These are phyloP conservation scores for Vitis vinifera DNA, from an alignment of 164 flowering plant genomes.

Conservation along the genomic window DNA sequence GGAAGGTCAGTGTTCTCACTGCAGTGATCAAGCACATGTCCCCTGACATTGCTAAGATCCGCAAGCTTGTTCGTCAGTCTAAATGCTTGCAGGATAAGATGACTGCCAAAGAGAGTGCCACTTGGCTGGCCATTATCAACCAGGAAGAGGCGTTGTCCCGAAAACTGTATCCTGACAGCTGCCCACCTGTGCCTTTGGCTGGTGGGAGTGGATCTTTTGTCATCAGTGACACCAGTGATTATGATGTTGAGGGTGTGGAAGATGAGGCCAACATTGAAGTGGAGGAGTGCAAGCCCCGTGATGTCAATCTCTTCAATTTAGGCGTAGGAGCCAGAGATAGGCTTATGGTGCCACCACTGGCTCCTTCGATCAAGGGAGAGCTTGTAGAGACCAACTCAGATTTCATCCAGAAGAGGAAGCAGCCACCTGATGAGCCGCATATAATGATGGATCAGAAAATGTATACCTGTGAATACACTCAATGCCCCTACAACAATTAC, in stretches of 20 bases:
- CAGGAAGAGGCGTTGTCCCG: slow-evolving; percentile 56
- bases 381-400: slow-evolving; percentile 15
- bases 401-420: slow-evolving; percentile 47
- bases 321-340: slow-evolving; percentile 20
- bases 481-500: slow-evolving; percentile 45
- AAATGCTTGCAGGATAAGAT: slow-evolving; percentile 75
- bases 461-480: slow-evolving; percentile 42
- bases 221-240: slow-evolving; percentile 29
- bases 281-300: slow-evolving; percentile 37
- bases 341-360: slow-evolving; percentile 9
- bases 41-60: slow-evolving; percentile 63
- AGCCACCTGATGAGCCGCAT: slow-evolving; percentile 24
- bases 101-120: slow-evolving; percentile 73
- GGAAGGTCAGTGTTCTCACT: slow-evolving; percentile 72
- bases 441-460: slow-evolving; percentile 36
- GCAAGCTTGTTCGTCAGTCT: slow-evolving; percentile 70
- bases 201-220: slow-evolving; percentile 30
- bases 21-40: slow-evolving; percentile 78
- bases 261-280: slow-evolving; percentile 27
- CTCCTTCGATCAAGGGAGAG: slow-evolving; percentile 38
- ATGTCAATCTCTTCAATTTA: slow-evolving; percentile 23
- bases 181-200: slow-evolving; percentile 28
- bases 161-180: slow-evolving; percentile 46
- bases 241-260: slow-evolving; percentile 48
- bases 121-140: slow-evolving; percentile 61